These are phyloP conservation scores for Pestalotiopsis sp. DNA, from an alignment of 2,329 filamentous ascomycete genomes.

Conservation along the genomic window DNA sequence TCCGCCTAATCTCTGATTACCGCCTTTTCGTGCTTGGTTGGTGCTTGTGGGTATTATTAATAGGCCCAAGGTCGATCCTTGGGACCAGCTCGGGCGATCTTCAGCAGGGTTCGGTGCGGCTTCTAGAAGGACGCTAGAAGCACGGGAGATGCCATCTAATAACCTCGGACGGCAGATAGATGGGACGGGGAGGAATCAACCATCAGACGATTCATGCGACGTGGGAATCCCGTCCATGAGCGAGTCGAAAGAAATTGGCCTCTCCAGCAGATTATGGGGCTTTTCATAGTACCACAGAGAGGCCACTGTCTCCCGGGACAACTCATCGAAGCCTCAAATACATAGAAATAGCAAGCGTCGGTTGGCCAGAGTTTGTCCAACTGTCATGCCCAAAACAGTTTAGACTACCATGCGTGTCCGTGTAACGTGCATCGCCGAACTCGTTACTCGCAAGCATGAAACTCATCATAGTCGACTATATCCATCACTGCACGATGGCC, in stretches of 20 bases:
- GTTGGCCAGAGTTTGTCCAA: not conserved
- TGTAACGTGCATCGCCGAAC: not conserved
- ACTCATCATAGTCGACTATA: not conserved
- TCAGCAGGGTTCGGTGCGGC: conserved; percentile 10
- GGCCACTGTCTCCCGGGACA: not conserved
- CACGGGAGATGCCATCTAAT: conserved; percentile 12
- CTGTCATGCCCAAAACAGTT: conserved; percentile 1
- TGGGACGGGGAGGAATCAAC: not conserved
- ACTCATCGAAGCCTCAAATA: not conserved
- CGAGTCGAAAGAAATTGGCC: not conserved
- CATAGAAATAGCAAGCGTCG: not conserved
- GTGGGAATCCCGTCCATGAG: not conserved
- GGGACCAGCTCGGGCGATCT: conserved; percentile 7
- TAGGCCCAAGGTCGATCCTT: conserved; percentile 11
- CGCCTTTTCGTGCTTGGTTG: not conserved
- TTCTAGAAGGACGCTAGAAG: conserved; percentile 13
- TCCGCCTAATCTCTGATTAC: not conserved
- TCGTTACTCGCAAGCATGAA: not conserved
- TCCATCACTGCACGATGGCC: not conserved
- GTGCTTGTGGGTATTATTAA: conserved; percentile 4
- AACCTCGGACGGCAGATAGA: conserved; percentile 1
- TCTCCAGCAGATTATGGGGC: not conserved
- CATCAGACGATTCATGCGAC: conserved; percentile 10
- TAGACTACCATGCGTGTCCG: not conserved
- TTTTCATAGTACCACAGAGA: not conserved